Conservation (phyloP, 202 grass and related monocot species). For the Saccharum hybrid region DNA sequence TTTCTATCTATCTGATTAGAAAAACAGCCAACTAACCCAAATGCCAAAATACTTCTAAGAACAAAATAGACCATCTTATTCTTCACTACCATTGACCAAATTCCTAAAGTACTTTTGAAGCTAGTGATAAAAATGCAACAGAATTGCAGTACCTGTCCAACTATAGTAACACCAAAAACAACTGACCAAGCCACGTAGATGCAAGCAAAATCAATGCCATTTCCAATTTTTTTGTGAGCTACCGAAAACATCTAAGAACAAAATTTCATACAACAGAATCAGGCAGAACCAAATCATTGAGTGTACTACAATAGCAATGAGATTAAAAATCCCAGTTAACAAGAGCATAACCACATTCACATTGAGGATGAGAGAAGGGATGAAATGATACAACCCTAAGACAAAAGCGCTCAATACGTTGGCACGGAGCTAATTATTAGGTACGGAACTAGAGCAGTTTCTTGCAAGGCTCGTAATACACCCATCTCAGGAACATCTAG, state of each 20-base stretch:
- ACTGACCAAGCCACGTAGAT: neutral
- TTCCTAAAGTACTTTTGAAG: constrained; percentile 11
- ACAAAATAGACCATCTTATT: constrained; percentile 5
- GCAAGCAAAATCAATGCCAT: constrained; percentile 13
- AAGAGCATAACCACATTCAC: too few species aligned
- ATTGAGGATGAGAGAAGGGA: too few species aligned
- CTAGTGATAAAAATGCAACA: constrained; percentile 24
- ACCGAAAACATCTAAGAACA: neutral
- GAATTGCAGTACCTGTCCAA: constrained; percentile 1
- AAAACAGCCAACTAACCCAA: constrained; percentile 3
- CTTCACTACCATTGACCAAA: constrained; percentile 7
- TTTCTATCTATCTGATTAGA: constrained; percentile 15
- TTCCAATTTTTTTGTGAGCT: constrained; percentile 1
- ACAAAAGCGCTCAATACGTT: too few species aligned
- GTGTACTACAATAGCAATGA: too few species aligned
- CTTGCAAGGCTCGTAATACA: too few species aligned
- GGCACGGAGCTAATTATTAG: too few species aligned
- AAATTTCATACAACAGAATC: constrained; percentile 21
- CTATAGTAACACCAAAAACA: neutral
- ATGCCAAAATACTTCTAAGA: constrained; percentile 36
- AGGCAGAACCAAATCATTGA: constrained; percentile 2
- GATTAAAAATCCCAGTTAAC: too few species aligned
- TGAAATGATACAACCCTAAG: too few species aligned
- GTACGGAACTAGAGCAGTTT: too few species aligned
- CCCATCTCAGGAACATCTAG: too few species aligned